Percentiles rank a stretch among this genome's conserved stretches.
Conservation (phyloP, 179 eudicot genomes). For the Patellifolia procumbens region DNA sequence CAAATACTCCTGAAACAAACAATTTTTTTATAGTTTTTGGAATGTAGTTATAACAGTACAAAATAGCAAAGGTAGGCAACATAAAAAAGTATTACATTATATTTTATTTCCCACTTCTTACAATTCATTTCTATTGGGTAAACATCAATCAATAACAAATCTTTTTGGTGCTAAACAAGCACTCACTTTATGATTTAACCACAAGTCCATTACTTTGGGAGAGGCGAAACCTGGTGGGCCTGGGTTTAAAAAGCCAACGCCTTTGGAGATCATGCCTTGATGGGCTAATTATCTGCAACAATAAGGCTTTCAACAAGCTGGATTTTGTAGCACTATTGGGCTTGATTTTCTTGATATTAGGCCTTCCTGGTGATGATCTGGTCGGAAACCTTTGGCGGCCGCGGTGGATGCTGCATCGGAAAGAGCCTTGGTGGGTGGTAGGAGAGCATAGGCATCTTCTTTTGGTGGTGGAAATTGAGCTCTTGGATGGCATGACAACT, state of each 20-base stretch:
- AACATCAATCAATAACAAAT: too few species aligned
- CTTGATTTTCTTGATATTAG: slow-evolving; percentile 7
- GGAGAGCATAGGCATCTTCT: slow-evolving; percentile 37
- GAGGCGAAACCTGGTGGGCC: slow-evolving; percentile 29
- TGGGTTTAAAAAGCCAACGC: slow-evolving; percentile 13
- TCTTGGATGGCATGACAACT: slow-evolving; percentile 4
- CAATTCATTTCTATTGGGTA: too few species aligned
- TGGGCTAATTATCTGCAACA: slow-evolving; percentile 30
- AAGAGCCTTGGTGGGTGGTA: slow-evolving; percentile 33
- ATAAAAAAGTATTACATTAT: too few species aligned
- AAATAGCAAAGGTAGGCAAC: too few species aligned
- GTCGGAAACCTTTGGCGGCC: not conserved
- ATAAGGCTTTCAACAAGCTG: slow-evolving; percentile 25
- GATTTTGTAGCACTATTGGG: slow-evolving; percentile 8
- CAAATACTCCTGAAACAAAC: too few species aligned
- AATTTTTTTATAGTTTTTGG: too few species aligned
- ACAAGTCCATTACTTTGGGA: not conserved
- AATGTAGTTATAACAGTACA: too few species aligned
- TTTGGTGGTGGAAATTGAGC: slow-evolving; percentile 15
- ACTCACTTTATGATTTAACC: not conserved
- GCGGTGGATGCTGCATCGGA: slow-evolving; percentile 30
- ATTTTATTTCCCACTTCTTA: too few species aligned
- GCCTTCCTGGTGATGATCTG: not conserved
- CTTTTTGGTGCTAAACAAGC: too few species aligned
- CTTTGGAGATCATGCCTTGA: slow-evolving; percentile 28